Percentiles rank a stretch among this genome's conserved stretches.
Conservation (phyloP, 495 filamentous ascomycete genomes). For the Chaetomium fimeti region DNA sequence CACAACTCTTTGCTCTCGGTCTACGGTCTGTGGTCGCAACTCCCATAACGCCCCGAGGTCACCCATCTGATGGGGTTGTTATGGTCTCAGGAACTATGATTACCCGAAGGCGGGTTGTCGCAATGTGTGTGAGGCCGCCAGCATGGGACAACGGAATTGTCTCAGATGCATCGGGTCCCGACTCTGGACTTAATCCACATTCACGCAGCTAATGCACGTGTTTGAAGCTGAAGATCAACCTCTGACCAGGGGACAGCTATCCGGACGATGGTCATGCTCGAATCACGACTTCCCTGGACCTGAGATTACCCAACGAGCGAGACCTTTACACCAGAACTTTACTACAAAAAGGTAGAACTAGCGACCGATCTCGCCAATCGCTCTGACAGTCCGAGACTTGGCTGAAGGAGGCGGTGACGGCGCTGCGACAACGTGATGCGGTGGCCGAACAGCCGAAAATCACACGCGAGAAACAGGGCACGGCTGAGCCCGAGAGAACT, state of each 20-base stretch:
- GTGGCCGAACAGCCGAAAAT: slow-evolving; percentile 11
- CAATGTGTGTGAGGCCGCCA: slow-evolving; percentile 2
- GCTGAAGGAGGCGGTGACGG: neutral
- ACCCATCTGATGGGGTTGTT: no score
- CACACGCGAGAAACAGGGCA: slow-evolving; percentile 22
- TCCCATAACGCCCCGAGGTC: no score
- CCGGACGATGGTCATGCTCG: neutral
- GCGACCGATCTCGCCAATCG: neutral
- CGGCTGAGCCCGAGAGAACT: neutral
- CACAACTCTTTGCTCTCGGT: neutral
- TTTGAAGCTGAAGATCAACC: neutral
- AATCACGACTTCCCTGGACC: neutral
- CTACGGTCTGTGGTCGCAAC: neutral
- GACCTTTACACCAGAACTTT: neutral
- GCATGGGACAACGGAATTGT: neutral
- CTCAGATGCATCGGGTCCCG: neutral
- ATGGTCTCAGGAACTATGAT: neutral
- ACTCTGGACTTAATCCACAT: neutral
- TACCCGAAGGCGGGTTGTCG: neutral
- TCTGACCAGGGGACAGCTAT: neutral
- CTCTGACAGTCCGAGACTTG: neutral
- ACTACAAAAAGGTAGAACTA: neutral
- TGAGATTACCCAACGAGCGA: neutral
- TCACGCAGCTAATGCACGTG: neutral
- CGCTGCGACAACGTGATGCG: neutral